Conservation (phyloP, 148 eudicot species). For the Diospyros kaki region DNA sequence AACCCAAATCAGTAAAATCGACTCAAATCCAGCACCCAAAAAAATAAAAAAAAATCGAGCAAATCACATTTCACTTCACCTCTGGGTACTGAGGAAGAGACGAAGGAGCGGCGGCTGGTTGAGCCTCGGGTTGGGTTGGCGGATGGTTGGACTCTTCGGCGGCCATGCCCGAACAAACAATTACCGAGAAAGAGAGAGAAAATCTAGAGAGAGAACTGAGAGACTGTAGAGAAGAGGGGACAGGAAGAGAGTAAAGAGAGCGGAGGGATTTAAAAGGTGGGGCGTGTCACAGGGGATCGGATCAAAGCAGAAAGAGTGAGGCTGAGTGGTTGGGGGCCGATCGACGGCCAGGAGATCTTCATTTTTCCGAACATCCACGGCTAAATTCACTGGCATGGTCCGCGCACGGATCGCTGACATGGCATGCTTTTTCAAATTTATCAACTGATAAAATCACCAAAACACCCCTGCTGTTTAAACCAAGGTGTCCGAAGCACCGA, state of each 20-base stretch:
- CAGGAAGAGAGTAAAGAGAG: background rate
- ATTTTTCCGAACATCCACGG: background rate
- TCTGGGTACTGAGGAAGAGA: slow-evolving; percentile 29
- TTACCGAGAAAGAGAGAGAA: background rate
- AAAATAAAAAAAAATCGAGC: background rate
- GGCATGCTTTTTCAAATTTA: background rate
- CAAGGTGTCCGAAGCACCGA: no score
- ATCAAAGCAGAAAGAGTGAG: background rate
- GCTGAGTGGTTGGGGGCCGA: background rate
- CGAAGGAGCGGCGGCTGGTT: background rate
- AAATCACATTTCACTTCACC: slow-evolving; percentile 10
- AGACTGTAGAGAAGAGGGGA: background rate
- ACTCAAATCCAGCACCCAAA: background rate
- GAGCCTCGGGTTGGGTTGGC: background rate
- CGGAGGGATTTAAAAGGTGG: background rate
- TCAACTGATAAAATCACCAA: no score
- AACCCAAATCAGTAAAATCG: background rate
- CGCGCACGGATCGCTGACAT: background rate
- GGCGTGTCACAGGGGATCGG: background rate
- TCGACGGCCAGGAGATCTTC: background rate
- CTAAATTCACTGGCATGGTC: background rate
- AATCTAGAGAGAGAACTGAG: background rate
- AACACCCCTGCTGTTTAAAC: no score
- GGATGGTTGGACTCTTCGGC: background rate
- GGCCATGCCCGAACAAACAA: background rate